Base-by-base conservation (phyloP, 108 stramenopile genomes). In the Cyclotella cryptica region DNA sequence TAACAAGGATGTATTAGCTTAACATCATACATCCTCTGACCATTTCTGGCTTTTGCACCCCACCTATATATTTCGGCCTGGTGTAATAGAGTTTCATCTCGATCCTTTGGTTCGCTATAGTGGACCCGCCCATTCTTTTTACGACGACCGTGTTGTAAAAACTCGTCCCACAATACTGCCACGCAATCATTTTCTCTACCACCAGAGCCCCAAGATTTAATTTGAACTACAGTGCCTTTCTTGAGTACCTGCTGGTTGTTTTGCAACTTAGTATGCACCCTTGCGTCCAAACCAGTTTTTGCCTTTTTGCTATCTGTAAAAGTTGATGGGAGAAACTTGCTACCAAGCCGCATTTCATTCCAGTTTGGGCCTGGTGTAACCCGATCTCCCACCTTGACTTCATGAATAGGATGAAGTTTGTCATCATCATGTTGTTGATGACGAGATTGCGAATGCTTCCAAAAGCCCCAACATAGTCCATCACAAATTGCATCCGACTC, bases 401-500 rank as follows among this genome's bases (percentile, higher is more conserved):
- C 49, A 14, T 77, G 12, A 24, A 77, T 63, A n/a, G 72, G 55
- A 58, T 58, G 49, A 14, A 59, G 24, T 69, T 79, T 61, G 19
- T 9, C n/a, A n/a, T 45, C 58, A 10, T 61, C 17, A n/a, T 47
- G 60, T 22, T 5, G 12, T 22, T 46, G 51, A 18, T 40, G 19
- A 15, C 19, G 19, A 21, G 71, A 58, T 59, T 72, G 70, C 7
- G 66, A 45, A 58, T 66, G 45, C 24, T 86, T 90, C 93, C 93
- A 93, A 72, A 93, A 93, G 3, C 93, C 93, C 89, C 90, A 93
- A 74, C 93, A 93, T 11, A 69, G 60, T 24, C 93, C 93, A 72
- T 93, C 86, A 66, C 93, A 93, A 45, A 83, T 66, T 17, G 78
- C 70, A 15, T 62, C 28, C 28, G 86, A 77, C 65, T 90, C 88